phyloP scores from a whole-genome alignment of 140 eudicot genomes.

The Flaveria floridana region DNA sequence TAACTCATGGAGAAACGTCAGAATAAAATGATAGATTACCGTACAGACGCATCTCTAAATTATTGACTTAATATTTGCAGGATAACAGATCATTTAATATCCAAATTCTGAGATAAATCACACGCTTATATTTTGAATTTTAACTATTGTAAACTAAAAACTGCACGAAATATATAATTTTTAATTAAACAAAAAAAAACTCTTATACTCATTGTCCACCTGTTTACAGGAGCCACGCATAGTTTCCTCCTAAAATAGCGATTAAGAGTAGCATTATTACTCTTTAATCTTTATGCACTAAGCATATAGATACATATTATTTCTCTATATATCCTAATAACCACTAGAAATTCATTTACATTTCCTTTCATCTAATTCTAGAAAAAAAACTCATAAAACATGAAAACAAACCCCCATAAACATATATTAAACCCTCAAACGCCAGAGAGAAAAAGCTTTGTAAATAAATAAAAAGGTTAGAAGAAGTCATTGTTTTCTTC shows the following conservation, averaged over 20 bases:
- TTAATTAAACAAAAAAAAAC: slow-evolving; percentile 5
- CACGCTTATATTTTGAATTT: not conserved
- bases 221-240: slow-evolving; percentile 30
- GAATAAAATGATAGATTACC: not conserved
- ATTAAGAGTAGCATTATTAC: slow-evolving; percentile 16
- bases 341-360: slow-evolving; percentile 29
- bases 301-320: slow-evolving; percentile 22
- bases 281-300: slow-evolving; percentile 11
- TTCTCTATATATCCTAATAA: slow-evolving; percentile 28
- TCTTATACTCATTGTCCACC: slow-evolving; percentile 23
- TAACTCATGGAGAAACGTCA: not conserved
- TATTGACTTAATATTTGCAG: not conserved
- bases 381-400: slow-evolving; percentile 21
- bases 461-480: slow-evolving; percentile 23
- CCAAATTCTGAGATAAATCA: not conserved
- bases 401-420: slow-evolving; percentile 19
- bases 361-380: slow-evolving; percentile 30
- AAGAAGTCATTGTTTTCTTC: slow-evolving; percentile 60
- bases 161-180: not conserved
- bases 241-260: slow-evolving; percentile 30
- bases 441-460: not conserved
- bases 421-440: slow-evolving; percentile 15
- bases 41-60: not conserved
- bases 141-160: not conserved
- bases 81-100: not conserved